A percentile compares a stretch with the other conserved stretches of the same genome.
Conservation (phyloP, 345 rosid species). For the Populus ilicifolia region DNA sequence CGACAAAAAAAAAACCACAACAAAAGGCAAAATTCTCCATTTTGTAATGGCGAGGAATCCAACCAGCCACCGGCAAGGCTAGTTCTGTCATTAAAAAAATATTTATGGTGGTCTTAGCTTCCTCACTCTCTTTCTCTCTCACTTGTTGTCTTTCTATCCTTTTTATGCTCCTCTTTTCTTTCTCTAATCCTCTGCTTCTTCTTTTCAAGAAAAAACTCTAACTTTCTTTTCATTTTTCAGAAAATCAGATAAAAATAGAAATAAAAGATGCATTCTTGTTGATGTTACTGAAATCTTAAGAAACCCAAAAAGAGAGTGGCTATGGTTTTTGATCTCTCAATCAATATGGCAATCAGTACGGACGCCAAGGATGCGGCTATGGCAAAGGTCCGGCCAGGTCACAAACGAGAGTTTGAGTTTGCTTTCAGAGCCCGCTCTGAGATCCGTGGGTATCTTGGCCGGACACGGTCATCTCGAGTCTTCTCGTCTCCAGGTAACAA, state of each 20-base stretch:
- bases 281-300: background rate
- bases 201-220: background rate
- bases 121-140: too few species aligned
- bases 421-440: conserved; percentile 73
- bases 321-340: background rate
- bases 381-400: conserved; percentile 62
- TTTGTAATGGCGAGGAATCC: too few species aligned
- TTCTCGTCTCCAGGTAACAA: background rate
- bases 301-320: background rate
- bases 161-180: too few species aligned
- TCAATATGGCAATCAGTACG: conserved; percentile 25
- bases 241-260: background rate
- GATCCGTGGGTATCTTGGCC: conserved; percentile 73
- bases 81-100: too few species aligned
- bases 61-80: too few species aligned
- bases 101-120: too few species aligned
- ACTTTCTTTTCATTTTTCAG: background rate
- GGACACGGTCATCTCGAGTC: conserved; percentile 55
- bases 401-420: conserved; percentile 83
- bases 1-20: too few species aligned
- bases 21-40: too few species aligned
- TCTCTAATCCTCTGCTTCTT: background rate
- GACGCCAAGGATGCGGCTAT: conserved; percentile 10
- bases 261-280: background rate
- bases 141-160: too few species aligned